Percentiles rank a stretch among this genome's conserved stretches.
phyloP scores from a whole-genome alignment of 768 basidiomycete species.

The Royoungia palumana region DNA sequence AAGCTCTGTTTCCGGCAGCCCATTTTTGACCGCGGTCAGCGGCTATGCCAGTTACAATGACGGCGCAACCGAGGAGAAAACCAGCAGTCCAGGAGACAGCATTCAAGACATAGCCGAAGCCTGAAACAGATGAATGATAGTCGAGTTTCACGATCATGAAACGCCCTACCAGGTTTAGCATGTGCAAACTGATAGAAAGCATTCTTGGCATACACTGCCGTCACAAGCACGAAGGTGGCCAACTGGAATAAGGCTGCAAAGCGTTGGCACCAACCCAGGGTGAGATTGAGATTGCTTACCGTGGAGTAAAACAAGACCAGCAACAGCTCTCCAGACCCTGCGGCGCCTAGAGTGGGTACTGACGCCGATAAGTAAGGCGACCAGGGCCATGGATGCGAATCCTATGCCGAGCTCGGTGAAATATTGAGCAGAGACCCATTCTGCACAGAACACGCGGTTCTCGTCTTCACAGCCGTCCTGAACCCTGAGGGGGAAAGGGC shows the following conservation, averaged over 20 bases:
- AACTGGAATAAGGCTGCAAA: slow-evolving; percentile 56
- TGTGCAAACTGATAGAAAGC: slow-evolving; percentile 50
- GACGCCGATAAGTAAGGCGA: slow-evolving; percentile 62
- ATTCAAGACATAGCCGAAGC: slow-evolving; percentile 57
- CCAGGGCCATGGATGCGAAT: slow-evolving; percentile 55
- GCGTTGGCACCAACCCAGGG: neutral
- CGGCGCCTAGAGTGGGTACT: slow-evolving; percentile 70
- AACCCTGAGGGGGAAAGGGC: slow-evolving; percentile 58
- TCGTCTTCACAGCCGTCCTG: slow-evolving; percentile 47
- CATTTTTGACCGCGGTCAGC: slow-evolving; percentile 51
- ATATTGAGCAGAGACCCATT: slow-evolving; percentile 72
- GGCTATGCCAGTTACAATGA: slow-evolving; percentile 59
- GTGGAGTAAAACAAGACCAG: slow-evolving; percentile 59
- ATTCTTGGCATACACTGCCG: slow-evolving; percentile 51
- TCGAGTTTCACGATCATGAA: neutral
- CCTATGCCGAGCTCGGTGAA: slow-evolving; percentile 61
- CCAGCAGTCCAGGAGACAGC: slow-evolving; percentile 59
- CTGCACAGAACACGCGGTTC: slow-evolving; percentile 56
- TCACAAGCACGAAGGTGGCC: slow-evolving; percentile 59
- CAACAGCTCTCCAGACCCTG: slow-evolving; percentile 74
- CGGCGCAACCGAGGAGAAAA: slow-evolving; percentile 47
- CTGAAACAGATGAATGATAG: slow-evolving; percentile 34
- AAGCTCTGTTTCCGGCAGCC: slow-evolving; percentile 76
- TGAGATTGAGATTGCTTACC: slow-evolving; percentile 33
- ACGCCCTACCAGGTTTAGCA: slow-evolving; percentile 54